Evolutionary conservation across 345 rosid genomes (phyloP).

Genomic region (Anacardium occidentale): DNA sequence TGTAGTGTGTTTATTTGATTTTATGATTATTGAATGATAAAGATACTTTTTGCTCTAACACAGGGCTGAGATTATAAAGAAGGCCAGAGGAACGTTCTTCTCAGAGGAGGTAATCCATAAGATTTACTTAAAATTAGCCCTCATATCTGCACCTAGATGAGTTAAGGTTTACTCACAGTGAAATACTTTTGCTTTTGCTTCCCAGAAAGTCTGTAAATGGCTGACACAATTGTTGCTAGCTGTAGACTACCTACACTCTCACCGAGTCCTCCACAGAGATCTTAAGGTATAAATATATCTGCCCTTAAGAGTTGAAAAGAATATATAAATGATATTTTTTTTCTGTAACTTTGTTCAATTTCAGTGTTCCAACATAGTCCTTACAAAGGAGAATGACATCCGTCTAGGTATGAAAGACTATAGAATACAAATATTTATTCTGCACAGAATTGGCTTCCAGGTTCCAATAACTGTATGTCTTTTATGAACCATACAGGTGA

Average conservation of each 20-base stretch:
- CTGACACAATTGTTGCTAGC: conserved; percentile 88
- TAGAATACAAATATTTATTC: conserved; percentile 19
- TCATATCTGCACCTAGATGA: not conserved
- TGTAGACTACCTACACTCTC: conserved; percentile 88
- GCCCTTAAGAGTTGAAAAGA: conserved; percentile 8
- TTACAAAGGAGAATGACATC: conserved; percentile 74
- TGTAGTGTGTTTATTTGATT: not conserved
- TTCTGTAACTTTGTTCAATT: conserved; percentile 23
- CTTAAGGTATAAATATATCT: conserved; percentile 58
- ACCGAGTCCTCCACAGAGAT: conserved; percentile 92
- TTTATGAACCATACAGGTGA: conserved; percentile 59
- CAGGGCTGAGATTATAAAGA: conserved; percentile 84
- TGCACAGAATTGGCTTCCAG: conserved; percentile 22
- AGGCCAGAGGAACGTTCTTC: conserved; percentile 74
- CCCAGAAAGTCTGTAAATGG: conserved; percentile 95
- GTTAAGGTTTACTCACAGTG: not conserved
- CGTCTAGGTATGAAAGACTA: conserved; percentile 68
- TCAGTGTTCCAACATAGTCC: conserved; percentile 97
- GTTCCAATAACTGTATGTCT: conserved; percentile 23
- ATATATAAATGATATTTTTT: conserved; percentile 23
- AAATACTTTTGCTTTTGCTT: conserved; percentile 22
- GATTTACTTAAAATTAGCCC: conserved; percentile 4
- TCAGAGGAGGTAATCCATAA: conserved; percentile 72
- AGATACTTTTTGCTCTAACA: conserved; percentile 10
- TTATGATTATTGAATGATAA: not conserved